phyloP scores from a whole-genome alignment of 1,284 basidiomycete genomes.

The Xerocomus cyaneibrunnescens region DNA sequence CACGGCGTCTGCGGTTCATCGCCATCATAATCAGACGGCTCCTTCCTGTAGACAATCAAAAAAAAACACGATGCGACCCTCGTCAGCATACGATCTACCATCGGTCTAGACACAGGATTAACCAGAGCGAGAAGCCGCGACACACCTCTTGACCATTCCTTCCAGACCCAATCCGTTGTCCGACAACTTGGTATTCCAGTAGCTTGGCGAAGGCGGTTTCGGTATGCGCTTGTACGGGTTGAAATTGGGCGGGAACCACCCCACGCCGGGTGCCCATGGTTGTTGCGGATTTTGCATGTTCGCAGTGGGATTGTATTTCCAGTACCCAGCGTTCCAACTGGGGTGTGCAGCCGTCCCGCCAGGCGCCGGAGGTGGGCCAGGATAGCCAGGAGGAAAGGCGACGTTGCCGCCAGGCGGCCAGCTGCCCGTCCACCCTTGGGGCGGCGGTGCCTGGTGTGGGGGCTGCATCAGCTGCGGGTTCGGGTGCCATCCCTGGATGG shows the following conservation, averaged over 20 bases:
- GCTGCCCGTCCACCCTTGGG: constrained; percentile 36
- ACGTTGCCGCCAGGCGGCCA: constrained; percentile 34
- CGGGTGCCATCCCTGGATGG: constrained; percentile 34
- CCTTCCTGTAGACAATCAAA: constrained; percentile 32
- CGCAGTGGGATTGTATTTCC: constrained; percentile 34
- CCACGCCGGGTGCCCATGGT: constrained; percentile 33
- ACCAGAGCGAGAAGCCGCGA: constrained; percentile 15
- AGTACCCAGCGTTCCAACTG: constrained; percentile 31
- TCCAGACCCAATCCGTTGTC: constrained; percentile 65
- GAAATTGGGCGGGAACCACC: constrained; percentile 35
- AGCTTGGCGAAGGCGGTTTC: constrained; percentile 57
- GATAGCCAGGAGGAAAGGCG: constrained; percentile 34
- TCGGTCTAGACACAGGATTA: not conserved
- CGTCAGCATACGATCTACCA: constrained; percentile 9
- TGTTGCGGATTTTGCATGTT: constrained; percentile 30
- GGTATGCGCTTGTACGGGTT: constrained; percentile 64
- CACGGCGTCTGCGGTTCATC: constrained; percentile 42
- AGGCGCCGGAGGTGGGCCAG: constrained; percentile 33
- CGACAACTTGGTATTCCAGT: constrained; percentile 53
- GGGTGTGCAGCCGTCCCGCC: constrained; percentile 18
- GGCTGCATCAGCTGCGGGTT: constrained; percentile 36
- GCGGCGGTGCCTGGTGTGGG: constrained; percentile 20
- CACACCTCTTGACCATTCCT: constrained; percentile 62
- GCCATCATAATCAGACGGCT: constrained; percentile 34
- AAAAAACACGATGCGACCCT: not conserved